Base-by-base conservation (phyloP, 169 alveolate genomes). In the Eimeria sp. region DNA sequence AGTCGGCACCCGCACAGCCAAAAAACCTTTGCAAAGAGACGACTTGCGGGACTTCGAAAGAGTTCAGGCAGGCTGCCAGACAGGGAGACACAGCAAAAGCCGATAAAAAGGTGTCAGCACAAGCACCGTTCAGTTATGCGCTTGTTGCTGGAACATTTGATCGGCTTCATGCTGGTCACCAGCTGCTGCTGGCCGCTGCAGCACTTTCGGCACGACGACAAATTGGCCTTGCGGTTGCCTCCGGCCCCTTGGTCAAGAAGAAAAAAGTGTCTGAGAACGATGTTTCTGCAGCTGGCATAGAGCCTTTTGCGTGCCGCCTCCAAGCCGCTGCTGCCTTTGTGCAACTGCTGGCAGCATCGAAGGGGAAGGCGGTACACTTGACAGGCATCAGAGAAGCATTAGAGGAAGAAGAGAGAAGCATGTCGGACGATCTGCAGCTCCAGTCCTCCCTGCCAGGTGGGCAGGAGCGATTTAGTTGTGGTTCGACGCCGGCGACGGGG, bases 91-190 rank as follows among this genome's bases (percentile, higher is more conserved):
- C 27, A 5, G 54, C 54, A 3, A 40, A 18, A 14, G 27, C 51
- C 10, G 27, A 34, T 30, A 57, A 4, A 5, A 13, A 40, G 20
- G 58, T 43, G 76, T 4, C 16, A 11, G 27, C 49, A 61, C 27
- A 54, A 9, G 67, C 67, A 47, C 91, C 90, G 5, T 82, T 96
- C 47, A 76, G 92, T 49, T 92, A 95, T 25, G 76, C 97, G 43
- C 72, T 97, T 43, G 96, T 95, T 75, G 98, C 97, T 27, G 98
- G 98, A 20, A 96, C 98, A 43, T 97, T 97, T 57, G 98, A 97
- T 80, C 96, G 97, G 18, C 96, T 97, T n/a, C 98, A 97, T 67
- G 97, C 97, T 11, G 98, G 98, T 14, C 98, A 97, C 94, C 95
- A 97, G 91, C 89, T 97, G 65, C 93, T 96, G 58, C 87, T 97